phyloP scores from a whole-genome alignment of 768 basidiomycete species.

The Mrakia gelida region DNA sequence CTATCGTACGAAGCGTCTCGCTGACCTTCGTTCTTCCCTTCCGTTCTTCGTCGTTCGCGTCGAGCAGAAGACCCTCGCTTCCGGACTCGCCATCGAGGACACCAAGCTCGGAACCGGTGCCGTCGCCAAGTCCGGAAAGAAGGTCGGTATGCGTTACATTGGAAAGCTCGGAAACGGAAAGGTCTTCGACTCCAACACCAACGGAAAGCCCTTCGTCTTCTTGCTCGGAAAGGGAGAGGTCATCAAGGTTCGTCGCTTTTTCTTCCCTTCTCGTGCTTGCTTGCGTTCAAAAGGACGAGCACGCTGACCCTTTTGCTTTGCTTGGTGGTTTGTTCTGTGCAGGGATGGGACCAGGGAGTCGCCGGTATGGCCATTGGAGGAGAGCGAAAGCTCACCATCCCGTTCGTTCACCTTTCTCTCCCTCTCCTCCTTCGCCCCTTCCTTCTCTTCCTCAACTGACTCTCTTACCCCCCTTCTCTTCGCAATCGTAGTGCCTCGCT shows the following conservation, averaged over 20 bases:
- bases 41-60: background rate
- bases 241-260: constrained; percentile 56
- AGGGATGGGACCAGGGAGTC: constrained; percentile 79
- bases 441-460: background rate
- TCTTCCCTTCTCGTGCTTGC: background rate
- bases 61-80: constrained; percentile 50
- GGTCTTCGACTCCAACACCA: constrained; percentile 69
- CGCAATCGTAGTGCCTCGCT: constrained; percentile 44
- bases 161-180: constrained; percentile 55
- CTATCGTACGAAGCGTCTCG: background rate
- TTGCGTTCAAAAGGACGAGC: background rate
- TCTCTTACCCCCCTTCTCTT: constrained; percentile 30
- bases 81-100: constrained; percentile 74
- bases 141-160: constrained; percentile 81
- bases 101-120: constrained; percentile 75
- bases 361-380: constrained; percentile 85
- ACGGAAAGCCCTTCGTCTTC: constrained; percentile 70
- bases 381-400: constrained; percentile 74
- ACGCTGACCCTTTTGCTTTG: too few relatives aligned
- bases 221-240: constrained; percentile 81
- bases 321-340: too few relatives aligned
- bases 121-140: constrained; percentile 77
- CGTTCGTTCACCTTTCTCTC: constrained; percentile 60
- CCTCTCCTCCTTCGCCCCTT: background rate
- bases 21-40: background rate